Evolutionary conservation across 2,329 filamentous ascomycete genomes (phyloP).

Genomic region (Zarea fungicola): DNA sequence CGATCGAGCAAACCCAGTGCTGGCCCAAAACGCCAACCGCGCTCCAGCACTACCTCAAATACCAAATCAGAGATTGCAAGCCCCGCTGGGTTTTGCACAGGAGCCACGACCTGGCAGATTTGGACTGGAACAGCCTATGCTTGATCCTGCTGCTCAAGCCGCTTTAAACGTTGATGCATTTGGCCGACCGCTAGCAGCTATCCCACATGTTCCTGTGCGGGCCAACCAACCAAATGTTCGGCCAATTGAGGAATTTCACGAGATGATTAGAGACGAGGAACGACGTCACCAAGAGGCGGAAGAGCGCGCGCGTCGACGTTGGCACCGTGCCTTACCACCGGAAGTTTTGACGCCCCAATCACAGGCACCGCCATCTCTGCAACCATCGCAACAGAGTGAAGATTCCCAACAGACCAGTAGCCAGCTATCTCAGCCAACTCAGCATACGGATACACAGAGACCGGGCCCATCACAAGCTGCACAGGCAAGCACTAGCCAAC

Average conservation of each 20-base stretch:
- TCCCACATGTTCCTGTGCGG: background rate
- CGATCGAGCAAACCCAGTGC: slow-evolving; percentile 23
- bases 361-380: background rate
- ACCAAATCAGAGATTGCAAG: slow-evolving; percentile 11
- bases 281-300: slow-evolving; percentile 8
- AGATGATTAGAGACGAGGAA: slow-evolving; percentile 7
- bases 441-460: too few relatives aligned
- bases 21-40: slow-evolving; percentile 21
- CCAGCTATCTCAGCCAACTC: background rate
- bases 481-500: background rate
- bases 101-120: slow-evolving; percentile 5
- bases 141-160: background rate
- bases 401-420: background rate
- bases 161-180: slow-evolving; percentile 1
- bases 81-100: background rate
- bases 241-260: slow-evolving; percentile 4
- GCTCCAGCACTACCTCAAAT: slow-evolving; percentile 19
- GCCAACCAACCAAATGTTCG: slow-evolving; percentile 1
- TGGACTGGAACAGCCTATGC: background rate
- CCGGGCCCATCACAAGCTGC: background rate
- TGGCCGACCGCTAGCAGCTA: background rate
- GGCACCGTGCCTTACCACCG: background rate
- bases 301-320: slow-evolving; percentile 2
- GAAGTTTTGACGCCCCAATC: background rate
- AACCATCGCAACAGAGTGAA: background rate